Conservation (phyloP, 2,329 filamentous ascomycete genomes). For the Colletotrichum brevisporum region DNA sequence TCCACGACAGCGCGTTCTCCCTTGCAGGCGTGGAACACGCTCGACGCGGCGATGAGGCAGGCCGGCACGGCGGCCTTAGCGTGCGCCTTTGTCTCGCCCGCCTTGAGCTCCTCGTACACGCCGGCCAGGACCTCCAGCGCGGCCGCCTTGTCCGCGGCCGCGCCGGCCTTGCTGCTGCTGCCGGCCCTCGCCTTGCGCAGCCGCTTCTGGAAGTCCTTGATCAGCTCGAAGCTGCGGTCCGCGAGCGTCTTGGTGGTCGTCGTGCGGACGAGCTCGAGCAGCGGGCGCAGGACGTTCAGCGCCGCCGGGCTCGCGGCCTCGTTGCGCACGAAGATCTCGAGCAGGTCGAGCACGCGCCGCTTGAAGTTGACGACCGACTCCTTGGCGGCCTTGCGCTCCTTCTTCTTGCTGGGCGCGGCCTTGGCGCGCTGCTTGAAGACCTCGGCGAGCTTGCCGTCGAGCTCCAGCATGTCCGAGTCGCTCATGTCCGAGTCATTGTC, state of each 20-base stretch:
- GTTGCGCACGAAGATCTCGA: constrained; percentile 87
- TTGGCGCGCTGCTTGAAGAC: constrained; percentile 87
- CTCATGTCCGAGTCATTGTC: constrained; percentile 87
- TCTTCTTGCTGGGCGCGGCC: constrained; percentile 75
- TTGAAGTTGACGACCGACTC: constrained; percentile 95
- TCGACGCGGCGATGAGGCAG: constrained; percentile 76
- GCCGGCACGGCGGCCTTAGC: constrained; percentile 81
- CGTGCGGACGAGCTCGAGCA: constrained; percentile 82
- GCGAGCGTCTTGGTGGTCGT: constrained; percentile 83
- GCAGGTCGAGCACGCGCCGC: constrained; percentile 88
- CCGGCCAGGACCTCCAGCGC: constrained; percentile 72
- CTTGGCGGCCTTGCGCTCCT: constrained; percentile 88
- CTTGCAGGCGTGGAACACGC: constrained; percentile 70
- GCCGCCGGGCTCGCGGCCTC: constrained; percentile 78
- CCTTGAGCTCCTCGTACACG: constrained; percentile 78
- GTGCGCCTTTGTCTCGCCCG: constrained; percentile 77
- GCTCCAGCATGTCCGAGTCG: constrained; percentile 93
- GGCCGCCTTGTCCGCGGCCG: constrained; percentile 55
- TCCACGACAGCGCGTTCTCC: constrained; percentile 68
- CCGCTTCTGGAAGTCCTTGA: constrained; percentile 79
- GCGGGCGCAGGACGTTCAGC: constrained; percentile 79
- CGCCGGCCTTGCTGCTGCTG: constrained; percentile 49
- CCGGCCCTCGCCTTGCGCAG: constrained; percentile 68
- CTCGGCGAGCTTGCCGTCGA: constrained; percentile 86
- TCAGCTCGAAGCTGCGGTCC: constrained; percentile 78